Conservation (phyloP, 768 basidiomycete species). For the Asterophora parasitica region DNA sequence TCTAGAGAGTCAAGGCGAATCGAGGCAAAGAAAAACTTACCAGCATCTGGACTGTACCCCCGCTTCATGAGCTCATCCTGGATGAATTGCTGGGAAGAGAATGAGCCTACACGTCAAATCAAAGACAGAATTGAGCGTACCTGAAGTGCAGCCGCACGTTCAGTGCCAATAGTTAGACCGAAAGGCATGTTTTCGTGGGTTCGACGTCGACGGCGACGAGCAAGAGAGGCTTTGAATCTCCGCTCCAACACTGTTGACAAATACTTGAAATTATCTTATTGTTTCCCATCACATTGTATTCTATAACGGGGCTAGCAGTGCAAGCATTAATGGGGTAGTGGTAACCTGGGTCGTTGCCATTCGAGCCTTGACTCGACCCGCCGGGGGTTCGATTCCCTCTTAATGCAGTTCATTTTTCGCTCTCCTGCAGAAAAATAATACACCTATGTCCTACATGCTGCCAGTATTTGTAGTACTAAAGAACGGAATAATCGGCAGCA, state of each 20-base stretch:
- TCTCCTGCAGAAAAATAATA: no score
- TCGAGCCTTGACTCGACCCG: slow-evolving; percentile 50
- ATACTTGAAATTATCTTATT: slow-evolving; percentile 1
- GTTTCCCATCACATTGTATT: background rate
- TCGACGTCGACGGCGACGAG: slow-evolving; percentile 24
- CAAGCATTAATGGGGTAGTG: slow-evolving; percentile 28
- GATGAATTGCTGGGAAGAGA: slow-evolving; percentile 56
- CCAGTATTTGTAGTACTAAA: no score
- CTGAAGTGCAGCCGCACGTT: slow-evolving; percentile 68
- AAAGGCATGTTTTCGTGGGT: slow-evolving; percentile 51
- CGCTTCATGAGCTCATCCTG: slow-evolving; percentile 76
- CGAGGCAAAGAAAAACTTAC: slow-evolving; percentile 36
- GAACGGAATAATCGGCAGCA: no score
- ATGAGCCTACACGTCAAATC: background rate
- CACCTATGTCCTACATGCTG: no score
- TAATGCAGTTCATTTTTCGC: slow-evolving; percentile 47
- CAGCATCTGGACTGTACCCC: slow-evolving; percentile 72
- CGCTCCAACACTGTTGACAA: slow-evolving; percentile 20
- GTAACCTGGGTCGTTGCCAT: slow-evolving; percentile 17
- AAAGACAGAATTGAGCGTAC: slow-evolving; percentile 31
- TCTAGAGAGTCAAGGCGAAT: background rate
- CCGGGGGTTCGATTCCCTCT: slow-evolving; percentile 87
- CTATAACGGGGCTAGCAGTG: background rate
- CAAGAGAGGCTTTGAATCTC: slow-evolving; percentile 26
- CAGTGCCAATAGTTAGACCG: slow-evolving; percentile 74